Conservation (phyloP, 2,329 filamentous ascomycete genomes). For the Neoascochyta sp. region DNA sequence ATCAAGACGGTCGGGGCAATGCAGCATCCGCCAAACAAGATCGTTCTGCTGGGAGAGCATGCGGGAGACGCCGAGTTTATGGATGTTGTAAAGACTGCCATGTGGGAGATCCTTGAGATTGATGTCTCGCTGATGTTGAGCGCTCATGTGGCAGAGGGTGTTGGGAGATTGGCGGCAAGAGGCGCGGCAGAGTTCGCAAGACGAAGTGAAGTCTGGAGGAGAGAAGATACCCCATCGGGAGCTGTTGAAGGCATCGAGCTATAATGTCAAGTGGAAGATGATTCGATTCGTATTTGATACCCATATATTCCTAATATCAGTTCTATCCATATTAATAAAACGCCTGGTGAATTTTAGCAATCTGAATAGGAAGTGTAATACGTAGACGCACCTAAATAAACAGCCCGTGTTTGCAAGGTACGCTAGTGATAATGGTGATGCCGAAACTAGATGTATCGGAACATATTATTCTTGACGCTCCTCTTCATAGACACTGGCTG, state of each 20-base stretch:
- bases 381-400: too few relatives aligned
- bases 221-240: not conserved
- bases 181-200: conserved; percentile 23
- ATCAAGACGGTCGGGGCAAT: conserved; percentile 9
- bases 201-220: conserved; percentile 7
- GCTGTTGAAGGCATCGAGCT: conserved; percentile 8
- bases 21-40: conserved; percentile 13
- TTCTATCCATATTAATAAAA: too few relatives aligned
- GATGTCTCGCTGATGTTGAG: conserved; percentile 16
- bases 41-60: conserved; percentile 23
- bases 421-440: too few relatives aligned
- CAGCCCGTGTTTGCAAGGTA: too few relatives aligned
- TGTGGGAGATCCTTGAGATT: conserved; percentile 19
- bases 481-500: conserved; percentile 69
- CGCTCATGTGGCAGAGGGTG: conserved; percentile 7
- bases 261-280: conserved; percentile 1
- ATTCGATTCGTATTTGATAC: conserved; percentile 3
- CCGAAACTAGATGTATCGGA: conserved; percentile 57
- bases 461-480: conserved; percentile 73
- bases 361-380: too few relatives aligned
- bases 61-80: conserved; percentile 19
- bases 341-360: too few relatives aligned
- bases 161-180: conserved; percentile 16
- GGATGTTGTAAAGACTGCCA: conserved; percentile 15
- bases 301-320: too few relatives aligned